These are phyloP conservation scores for Paracamarosporium sp. DNA, from an alignment of 2,329 filamentous ascomycete genomes.

Conservation along the genomic window DNA sequence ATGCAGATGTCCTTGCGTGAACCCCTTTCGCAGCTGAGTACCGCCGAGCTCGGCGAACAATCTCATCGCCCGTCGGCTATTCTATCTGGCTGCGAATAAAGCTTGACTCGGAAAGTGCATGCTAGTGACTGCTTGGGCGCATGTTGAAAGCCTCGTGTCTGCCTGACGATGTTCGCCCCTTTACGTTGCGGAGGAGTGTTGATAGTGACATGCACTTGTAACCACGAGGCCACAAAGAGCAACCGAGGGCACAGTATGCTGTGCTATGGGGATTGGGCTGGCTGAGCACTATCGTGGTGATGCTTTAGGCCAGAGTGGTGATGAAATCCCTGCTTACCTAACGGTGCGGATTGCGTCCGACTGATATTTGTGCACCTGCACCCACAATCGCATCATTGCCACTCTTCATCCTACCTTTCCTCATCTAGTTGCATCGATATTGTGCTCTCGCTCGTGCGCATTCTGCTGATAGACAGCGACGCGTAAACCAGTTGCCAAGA, in stretches of 20 bases:
- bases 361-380: neutral
- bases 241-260: too few relatives aligned
- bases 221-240: too few relatives aligned
- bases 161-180: too few relatives aligned
- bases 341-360: neutral
- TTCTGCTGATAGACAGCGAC: neutral
- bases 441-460: neutral
- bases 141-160: too few relatives aligned
- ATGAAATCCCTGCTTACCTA: neutral
- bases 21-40: neutral
- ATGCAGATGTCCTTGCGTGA: too few relatives aligned
- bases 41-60: neutral
- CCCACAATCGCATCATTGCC: neutral
- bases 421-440: neutral
- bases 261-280: too few relatives aligned
- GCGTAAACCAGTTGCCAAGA: constrained; percentile 1
- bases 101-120: neutral
- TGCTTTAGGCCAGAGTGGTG: too few relatives aligned
- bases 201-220: too few relatives aligned
- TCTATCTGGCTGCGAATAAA: neutral
- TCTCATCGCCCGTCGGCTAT: neutral
- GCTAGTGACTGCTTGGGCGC: too few relatives aligned
- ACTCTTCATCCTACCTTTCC: neutral
- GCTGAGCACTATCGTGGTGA: neutral
- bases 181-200: too few relatives aligned